These are phyloP conservation scores for Skeletonema tropicum DNA, from an alignment of 108 stramenopile species.

Conservation along the genomic window DNA sequence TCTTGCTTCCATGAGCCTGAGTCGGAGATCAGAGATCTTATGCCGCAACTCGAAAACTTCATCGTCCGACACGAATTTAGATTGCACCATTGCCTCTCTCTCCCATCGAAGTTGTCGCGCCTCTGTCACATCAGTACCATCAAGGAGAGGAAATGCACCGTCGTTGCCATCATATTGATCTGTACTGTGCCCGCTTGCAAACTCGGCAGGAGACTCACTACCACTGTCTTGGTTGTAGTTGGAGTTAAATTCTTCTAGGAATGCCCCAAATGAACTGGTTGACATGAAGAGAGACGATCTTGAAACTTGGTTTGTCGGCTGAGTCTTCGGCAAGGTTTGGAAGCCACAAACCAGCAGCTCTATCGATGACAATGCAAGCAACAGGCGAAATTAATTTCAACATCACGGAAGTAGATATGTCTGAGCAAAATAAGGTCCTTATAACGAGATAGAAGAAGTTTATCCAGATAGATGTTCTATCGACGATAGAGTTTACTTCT, in stretches of 20 bases:
- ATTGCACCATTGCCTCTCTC: conserved; percentile 15
- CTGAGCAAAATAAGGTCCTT: too few relatives aligned
- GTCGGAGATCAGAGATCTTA: conserved; percentile 51
- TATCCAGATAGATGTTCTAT: too few relatives aligned
- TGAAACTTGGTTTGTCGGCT: not conserved
- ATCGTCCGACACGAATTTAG: conserved; percentile 59
- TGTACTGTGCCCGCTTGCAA: not conserved
- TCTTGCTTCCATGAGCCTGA: conserved; percentile 1
- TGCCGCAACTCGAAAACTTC: conserved; percentile 58
- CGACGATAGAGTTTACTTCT: too few relatives aligned
- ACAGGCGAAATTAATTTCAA: not conserved
- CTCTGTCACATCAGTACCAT: not conserved
- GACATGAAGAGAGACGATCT: not conserved
- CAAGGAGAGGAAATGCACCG: not conserved
- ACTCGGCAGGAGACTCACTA: not conserved
- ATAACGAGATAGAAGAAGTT: too few relatives aligned
- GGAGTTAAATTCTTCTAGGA: not conserved
- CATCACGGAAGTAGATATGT: not conserved
- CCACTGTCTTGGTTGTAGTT: not conserved
- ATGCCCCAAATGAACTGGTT: conserved; percentile 1
- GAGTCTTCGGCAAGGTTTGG: not conserved
- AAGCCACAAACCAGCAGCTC: not conserved
- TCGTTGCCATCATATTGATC: conserved; percentile 1
- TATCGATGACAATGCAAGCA: not conserved
- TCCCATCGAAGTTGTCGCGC: conserved; percentile 18